Percentiles rank a stretch among this genome's conserved stretches.
Conservation (phyloP, 495 filamentous ascomycete genomes). For the Astrothelium macrocarpum region DNA sequence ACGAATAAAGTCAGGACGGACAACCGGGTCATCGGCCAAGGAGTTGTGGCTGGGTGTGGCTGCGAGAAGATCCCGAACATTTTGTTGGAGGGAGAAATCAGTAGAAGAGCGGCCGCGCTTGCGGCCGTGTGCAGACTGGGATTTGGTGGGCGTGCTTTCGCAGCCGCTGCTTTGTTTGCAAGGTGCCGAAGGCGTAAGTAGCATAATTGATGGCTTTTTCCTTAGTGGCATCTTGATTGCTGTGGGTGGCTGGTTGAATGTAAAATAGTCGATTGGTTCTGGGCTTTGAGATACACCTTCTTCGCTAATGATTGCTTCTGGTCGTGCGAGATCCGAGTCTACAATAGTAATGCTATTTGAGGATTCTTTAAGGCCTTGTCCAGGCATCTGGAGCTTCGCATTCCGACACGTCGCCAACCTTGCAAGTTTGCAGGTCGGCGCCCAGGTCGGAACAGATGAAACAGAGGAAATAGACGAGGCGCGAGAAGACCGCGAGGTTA, state of each 20-base stretch:
- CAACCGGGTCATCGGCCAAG: background rate
- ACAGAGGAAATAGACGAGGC: constrained; percentile 42
- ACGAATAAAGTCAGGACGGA: background rate
- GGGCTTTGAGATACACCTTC: background rate
- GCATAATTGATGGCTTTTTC: background rate
- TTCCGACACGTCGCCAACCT: constrained; percentile 78
- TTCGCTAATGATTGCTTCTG: background rate
- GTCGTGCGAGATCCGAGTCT: background rate
- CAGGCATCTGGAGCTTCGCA: constrained; percentile 45
- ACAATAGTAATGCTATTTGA: background rate
- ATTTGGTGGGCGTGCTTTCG: background rate
- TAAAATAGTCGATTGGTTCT: background rate
- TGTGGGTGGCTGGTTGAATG: background rate
- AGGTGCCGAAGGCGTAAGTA: background rate
- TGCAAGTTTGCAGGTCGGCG: constrained; percentile 49
- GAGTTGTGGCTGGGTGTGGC: background rate
- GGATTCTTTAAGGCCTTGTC: background rate
- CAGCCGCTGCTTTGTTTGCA: background rate
- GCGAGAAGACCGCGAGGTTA: constrained; percentile 45
- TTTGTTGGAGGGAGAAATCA: background rate
- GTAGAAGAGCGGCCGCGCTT: background rate
- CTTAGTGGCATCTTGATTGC: constrained; percentile 2
- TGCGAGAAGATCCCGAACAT: background rate
- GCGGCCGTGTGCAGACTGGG: background rate
- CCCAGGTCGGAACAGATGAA: constrained; percentile 56